Base-by-base conservation (phyloP, 345 rosid species). In the Kernera saxatilis region DNA sequence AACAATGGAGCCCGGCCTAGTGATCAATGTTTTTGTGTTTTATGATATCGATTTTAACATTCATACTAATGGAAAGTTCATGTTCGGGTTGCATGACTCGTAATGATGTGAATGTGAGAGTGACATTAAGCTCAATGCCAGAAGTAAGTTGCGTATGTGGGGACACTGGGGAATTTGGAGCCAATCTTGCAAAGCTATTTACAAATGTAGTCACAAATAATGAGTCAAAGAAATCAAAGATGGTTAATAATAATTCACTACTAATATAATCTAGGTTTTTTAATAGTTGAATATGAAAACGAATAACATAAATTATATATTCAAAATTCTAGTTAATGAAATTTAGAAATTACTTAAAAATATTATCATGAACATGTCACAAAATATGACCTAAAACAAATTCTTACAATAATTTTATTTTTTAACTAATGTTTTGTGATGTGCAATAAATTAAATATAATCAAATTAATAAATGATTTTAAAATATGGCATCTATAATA, bases 21-120 rank as follows among this genome's bases (percentile, higher is more conserved):
- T n/a, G n/a, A n/a, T n/a, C n/a, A n/a, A n/a, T n/a, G n/a, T n/a
- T n/a, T n/a, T 36, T 54, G 3, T 17, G 1, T 54, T 54, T 32
- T 58, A 32, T 8, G 18, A 58, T 14, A 8, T 39, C 49, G 9
- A 12, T 23, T 40, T n/a, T 15, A 60, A 26, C 49, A 40, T 26
- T 60, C n/a, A 43, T 17, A 27, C 37, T 6, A 44, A 11, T 3
- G 25, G 25, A 27, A 67, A 41, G 14, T 55, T 43, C 6, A 30
- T 41, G 17, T n/a, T 55, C 43, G 15, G 17, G 41, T 43, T 44
- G 30, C 14, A 37, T 30, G 64, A 22, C 26, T 10, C 30, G 44
- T 44, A 54, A 30, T 14, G 33, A 29, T 69, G 57, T 57, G 44
- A 43, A 68, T 68, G 57, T 57, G 56, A 45, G 56, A 45, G 17